Evolutionary conservation across 176 grass and related monocot species (phyloP).

Genomic region (Juncus inflexus): DNA sequence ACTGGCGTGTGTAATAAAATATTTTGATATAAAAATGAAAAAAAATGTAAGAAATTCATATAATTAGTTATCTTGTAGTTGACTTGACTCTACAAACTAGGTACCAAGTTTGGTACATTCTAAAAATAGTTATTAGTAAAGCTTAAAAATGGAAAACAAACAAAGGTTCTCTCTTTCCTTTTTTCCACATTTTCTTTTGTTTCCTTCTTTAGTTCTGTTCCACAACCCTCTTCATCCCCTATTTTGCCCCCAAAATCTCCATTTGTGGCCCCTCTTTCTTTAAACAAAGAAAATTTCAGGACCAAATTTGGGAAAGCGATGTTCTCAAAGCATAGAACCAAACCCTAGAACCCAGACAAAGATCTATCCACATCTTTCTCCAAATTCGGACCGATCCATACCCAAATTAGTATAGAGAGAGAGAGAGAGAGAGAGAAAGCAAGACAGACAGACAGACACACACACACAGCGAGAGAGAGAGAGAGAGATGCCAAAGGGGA

Average conservation of each 20-base stretch:
- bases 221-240: slow-evolving; percentile 22
- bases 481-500: slow-evolving; percentile 31
- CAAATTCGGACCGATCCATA: not conserved
- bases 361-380: slow-evolving; percentile 1
- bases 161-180: slow-evolving; percentile 8
- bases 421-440: slow-evolving; percentile 8
- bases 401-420: not conserved
- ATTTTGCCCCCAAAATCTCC: slow-evolving; percentile 31
- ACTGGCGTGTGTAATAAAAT: no score
- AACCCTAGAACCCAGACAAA: slow-evolving; percentile 16
- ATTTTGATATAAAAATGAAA: no score
- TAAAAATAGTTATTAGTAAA: not conserved
- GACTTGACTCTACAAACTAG: not conserved
- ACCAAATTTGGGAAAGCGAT: not conserved
- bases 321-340: not conserved
- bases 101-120: slow-evolving; percentile 10
- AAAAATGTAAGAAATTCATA: no score
- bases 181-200: slow-evolving; percentile 1
- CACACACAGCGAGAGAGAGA: not conserved
- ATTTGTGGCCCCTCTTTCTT: slow-evolving; percentile 49
- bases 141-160: slow-evolving; percentile 21
- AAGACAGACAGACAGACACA: slow-evolving; percentile 37
- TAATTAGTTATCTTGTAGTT: no score
- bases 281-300: slow-evolving; percentile 37
- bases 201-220: slow-evolving; percentile 23